Evolutionary conservation across 305 asterid genomes (phyloP), one percentile per base, ranked within the genome.

Genomic region (Euphrasia arctica): DNA sequence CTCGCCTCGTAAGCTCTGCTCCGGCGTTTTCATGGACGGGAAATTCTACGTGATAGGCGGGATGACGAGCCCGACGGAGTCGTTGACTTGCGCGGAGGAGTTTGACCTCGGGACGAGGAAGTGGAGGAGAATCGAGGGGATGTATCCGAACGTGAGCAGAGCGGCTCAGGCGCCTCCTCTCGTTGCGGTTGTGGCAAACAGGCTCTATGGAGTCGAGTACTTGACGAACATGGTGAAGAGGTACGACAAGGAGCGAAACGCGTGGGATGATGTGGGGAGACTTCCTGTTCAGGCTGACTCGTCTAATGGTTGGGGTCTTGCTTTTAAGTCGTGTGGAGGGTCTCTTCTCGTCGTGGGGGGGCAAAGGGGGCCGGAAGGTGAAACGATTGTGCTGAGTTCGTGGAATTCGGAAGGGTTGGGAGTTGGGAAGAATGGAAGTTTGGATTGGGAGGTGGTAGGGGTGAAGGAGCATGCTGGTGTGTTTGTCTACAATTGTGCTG

Each of bases 151-250:
- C 31, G 85, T 87, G 28, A 85, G 82, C 67, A 79, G 82, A 47
- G 95, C 87, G 50, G 91, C 95, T 5, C 95, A 87, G 68, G 97
- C 97, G 13, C 97, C 95, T 13, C 97, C 97, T 8, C 95, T 90
- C 41, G 91, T 90, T 50, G 97, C 97, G 29, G 97, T 90, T 28
- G 94, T 87, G 54, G 77, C 79, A 42, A 78, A 90, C 74, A 79
- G 78, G 66, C 87, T 87, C 14, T 90, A 83, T 56, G 94, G 84
- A 3, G 85, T 87, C 42, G 95, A 87, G 69, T 87, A 87, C 76
- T 70, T 71, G 45, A 85, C 90, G 54, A 90, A 90, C 73, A 85
- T 83, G 95, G 87, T 90, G 61, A 90, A 82, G 84, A 85, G 77
- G 73, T 87, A 90, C 72, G 64, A 77, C 75, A 83, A 83, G 70